Conservation (phyloP, 371 early-diverging fungal genomes). For the Mucor piriformis region DNA sequence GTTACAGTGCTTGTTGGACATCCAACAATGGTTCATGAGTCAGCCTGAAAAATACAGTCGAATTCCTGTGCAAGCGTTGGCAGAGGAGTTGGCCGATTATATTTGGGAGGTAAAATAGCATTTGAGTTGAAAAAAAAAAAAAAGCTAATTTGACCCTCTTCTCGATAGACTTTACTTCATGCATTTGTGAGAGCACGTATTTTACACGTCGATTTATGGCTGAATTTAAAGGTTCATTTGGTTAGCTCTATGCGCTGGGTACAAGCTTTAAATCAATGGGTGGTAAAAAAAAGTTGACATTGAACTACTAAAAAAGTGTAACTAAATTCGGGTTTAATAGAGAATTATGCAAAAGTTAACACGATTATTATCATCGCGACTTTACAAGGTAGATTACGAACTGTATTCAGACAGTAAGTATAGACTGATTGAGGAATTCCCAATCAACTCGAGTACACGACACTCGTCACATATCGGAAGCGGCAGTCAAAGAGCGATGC, state of each 20-base stretch:
- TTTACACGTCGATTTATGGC: conserved; percentile 52
- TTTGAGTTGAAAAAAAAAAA: neutral
- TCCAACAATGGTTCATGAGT: conserved; percentile 59
- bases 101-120: conserved; percentile 55
- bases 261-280: conserved; percentile 62
- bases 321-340: conserved; percentile 26
- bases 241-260: conserved; percentile 50
- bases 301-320: neutral
- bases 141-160: conserved; percentile 1
- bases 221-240: conserved; percentile 49
- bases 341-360: conserved; percentile 62
- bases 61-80: conserved; percentile 44
- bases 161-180: conserved; percentile 53
- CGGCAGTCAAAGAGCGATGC: neutral
- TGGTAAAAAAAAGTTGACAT: conserved; percentile 35
- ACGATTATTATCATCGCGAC: conserved; percentile 44
- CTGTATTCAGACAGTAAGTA: conserved; percentile 15
- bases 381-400: conserved; percentile 61
- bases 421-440: conserved; percentile 16
- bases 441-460: conserved; percentile 6
- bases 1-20: conserved; percentile 54
- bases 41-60: conserved; percentile 52
- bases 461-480: conserved; percentile 18
- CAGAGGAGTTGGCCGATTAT: conserved; percentile 60
- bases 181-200: conserved; percentile 61